phyloP scores from a whole-genome alignment of 75 land plant genomes.

The Pinus albicaulis region DNA sequence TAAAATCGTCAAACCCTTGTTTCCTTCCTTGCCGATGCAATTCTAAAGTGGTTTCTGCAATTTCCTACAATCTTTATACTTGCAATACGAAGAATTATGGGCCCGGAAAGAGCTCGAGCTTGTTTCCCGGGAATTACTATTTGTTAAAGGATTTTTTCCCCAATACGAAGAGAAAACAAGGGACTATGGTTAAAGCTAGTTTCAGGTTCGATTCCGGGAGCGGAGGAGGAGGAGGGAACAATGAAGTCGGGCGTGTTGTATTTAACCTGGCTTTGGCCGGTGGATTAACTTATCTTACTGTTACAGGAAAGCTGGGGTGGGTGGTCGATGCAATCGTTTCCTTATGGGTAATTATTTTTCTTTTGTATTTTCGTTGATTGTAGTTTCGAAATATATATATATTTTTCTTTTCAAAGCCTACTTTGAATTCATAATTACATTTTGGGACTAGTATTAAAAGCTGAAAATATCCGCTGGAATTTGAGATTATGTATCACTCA shows the following conservation, averaged over 20 bases:
- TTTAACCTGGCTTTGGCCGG: conserved; percentile 78
- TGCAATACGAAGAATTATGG: neutral
- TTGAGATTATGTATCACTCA: too few relatives aligned
- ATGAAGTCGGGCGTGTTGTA: conserved; percentile 44
- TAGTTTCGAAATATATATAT: too few relatives aligned
- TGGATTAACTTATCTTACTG: conserved; percentile 75
- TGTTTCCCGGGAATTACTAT: neutral
- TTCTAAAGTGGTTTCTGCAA: neutral
- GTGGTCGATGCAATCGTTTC: conserved; percentile 81
- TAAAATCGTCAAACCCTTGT: neutral
- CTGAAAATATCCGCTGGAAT: too few relatives aligned
- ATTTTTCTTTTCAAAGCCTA: too few relatives aligned
- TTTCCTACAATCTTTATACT: neutral
- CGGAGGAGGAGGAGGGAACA: conserved; percentile 47
- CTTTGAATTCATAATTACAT: too few relatives aligned
- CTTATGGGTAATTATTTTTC: conserved; percentile 56
- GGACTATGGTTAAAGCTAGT: conserved; percentile 37
- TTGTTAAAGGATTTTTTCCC: neutral
- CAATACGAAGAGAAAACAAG: conserved; percentile 6
- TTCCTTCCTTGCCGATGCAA: neutral
- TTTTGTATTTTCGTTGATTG: too few relatives aligned
- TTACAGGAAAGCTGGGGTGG: conserved; percentile 94
- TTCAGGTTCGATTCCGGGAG: conserved; percentile 35
- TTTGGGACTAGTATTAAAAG: too few relatives aligned
- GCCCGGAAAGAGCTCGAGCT: neutral